These are phyloP conservation scores for Geotrichum carabidarum DNA, from an alignment of 1,139 yeast genomes.

Conservation along the genomic window DNA sequence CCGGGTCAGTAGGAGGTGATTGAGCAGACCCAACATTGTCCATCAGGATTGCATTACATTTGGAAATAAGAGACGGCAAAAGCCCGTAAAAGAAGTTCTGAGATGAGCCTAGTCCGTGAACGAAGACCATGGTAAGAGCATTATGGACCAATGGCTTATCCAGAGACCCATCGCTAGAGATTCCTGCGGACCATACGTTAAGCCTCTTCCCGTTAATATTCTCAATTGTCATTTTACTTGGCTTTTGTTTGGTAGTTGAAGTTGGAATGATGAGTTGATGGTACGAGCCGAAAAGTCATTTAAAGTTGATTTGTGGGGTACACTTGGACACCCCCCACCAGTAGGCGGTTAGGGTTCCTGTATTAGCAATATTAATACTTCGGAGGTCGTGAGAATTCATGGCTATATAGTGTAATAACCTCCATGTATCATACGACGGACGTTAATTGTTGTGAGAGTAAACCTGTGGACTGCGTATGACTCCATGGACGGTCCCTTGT, in stretches of 20 bases:
- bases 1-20: constrained; percentile 22
- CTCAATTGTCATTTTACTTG: background rate
- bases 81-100: constrained; percentile 32
- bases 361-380: too few species aligned
- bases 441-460: too few species aligned
- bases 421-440: too few species aligned
- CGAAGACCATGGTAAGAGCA: constrained; percentile 26
- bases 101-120: constrained; percentile 37
- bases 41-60: constrained; percentile 28
- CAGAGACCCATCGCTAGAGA: constrained; percentile 13
- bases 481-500: too few species aligned
- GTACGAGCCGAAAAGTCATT: too few species aligned
- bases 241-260: background rate
- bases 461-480: too few species aligned
- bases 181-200: constrained; percentile 20
- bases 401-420: too few species aligned
- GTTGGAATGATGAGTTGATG: too few species aligned
- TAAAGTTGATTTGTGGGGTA: too few species aligned
- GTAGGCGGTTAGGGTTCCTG: too few species aligned
- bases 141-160: constrained; percentile 6
- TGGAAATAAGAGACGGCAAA: constrained; percentile 23
- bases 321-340: too few species aligned
- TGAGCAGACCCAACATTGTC: constrained; percentile 34
- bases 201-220: constrained; percentile 3
- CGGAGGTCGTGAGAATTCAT: too few species aligned